These are phyloP conservation scores for Oehlia diaphana DNA, from an alignment of 192 early-diverging fungal genomes.

Conservation along the genomic window DNA sequence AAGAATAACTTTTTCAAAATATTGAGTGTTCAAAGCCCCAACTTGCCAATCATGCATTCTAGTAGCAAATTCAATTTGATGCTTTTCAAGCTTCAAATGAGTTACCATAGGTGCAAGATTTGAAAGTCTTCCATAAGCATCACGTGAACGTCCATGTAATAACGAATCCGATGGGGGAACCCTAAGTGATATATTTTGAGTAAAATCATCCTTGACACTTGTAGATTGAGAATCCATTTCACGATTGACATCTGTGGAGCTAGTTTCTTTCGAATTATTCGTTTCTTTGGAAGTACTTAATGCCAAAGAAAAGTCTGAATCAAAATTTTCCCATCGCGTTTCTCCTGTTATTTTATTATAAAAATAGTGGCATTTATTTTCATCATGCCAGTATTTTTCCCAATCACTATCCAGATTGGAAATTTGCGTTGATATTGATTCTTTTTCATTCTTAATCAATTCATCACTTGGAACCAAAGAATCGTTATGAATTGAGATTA, in stretches of 20 bases:
- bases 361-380: constrained; percentile 8
- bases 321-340: neutral
- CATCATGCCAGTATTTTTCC: neutral
- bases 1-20: constrained; percentile 20
- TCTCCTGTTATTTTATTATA: constrained; percentile 14
- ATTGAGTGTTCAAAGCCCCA: constrained; percentile 1
- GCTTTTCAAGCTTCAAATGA: constrained; percentile 15
- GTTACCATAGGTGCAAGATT: constrained; percentile 7
- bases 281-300: neutral
- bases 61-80: constrained; percentile 23
- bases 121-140: neutral
- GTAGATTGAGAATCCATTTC: neutral
- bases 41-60: constrained; percentile 23
- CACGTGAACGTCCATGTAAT: constrained; percentile 2
- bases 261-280: neutral
- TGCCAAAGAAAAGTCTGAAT: neutral
- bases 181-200: neutral
- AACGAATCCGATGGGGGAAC: neutral
- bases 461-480: neutral
- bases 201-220: neutral
- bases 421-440: neutral
- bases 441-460: neutral
- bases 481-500: neutral
- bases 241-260: too few relatives aligned
- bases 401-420: neutral